Evolutionary conservation across 176 grass and related monocot species (phyloP), one percentile per base, ranked within the genome.

Genomic region (Hsuehochloa calcarea): DNA sequence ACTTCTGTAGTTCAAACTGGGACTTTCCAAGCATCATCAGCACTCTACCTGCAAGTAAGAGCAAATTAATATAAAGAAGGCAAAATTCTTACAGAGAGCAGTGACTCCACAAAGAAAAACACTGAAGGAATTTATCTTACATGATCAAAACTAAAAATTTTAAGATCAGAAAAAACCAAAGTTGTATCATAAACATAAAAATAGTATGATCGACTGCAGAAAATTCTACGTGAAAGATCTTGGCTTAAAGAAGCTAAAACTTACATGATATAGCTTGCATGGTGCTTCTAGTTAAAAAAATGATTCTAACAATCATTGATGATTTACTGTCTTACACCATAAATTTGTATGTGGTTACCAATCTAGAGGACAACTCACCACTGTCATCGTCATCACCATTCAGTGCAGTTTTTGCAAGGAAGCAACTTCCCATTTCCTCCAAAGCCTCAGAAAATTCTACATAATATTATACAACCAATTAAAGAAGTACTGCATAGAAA

Each of bases 381-480:
- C 89, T 88, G 72, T 93, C 89, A 41, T 97, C 90, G 17, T 97
- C 95, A 19, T 94, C 92, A 1, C 91, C 95, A 60, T 89, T 91
- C 35, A 94, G 39, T 50, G 85, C 90, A 82, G 87, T 87, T 88
- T 91, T 97, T 65, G 88, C 84, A 12, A 97, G 90, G 54, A 97
- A 92, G 82, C 90, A 97, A 74, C 89, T 86, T 64, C 95, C 95
- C 65, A 91, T 86, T 89, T 97, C 95, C 80, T 92, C 85, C 16
- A 97, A 65, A 65, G 95, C 92, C 87, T 97, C 92, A 1, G 92
- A 91, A 86, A 97, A 94, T 70, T 97, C 95, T 97, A 72, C 25
- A 71, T 78, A 62, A 39, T 62, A 58, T 54, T 79, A 75, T 6
- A 46, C 55, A 80, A 40, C 3, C 55, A 35, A 66, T 80, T 74